Conservation (phyloP, 352 stramenopile genomes). For the Globisporangium parvum region DNA sequence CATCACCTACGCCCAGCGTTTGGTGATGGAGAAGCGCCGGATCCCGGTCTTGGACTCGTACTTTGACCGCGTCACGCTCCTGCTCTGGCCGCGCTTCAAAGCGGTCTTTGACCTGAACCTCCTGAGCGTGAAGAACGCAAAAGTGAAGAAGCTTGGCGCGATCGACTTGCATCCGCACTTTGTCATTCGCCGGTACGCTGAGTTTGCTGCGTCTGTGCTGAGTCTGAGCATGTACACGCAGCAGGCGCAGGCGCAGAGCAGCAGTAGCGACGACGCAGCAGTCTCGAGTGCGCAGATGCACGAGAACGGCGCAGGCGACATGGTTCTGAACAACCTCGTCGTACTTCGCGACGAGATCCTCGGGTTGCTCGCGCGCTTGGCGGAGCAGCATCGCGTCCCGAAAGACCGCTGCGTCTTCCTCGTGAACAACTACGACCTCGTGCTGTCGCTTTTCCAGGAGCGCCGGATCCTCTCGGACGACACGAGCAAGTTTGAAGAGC, state of each 20-base stretch:
- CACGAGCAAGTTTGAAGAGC: slow-evolving; percentile 91
- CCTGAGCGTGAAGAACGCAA: slow-evolving; percentile 84
- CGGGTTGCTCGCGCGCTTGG: slow-evolving; percentile 72
- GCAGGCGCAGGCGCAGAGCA: slow-evolving; percentile 6
- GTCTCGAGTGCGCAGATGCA: slow-evolving; percentile 72
- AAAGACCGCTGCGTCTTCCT: slow-evolving; percentile 97
- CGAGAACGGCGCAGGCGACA: slow-evolving; percentile 84
- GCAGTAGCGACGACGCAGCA: slow-evolving; percentile 20
- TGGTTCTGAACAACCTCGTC: slow-evolving; percentile 92
- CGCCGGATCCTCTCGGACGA: slow-evolving; percentile 92
- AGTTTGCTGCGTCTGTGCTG: slow-evolving; percentile 96
- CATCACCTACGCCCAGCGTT: slow-evolving; percentile 85
- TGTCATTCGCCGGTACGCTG: slow-evolving; percentile 94
- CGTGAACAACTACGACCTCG: slow-evolving; percentile 98
- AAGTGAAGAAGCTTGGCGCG: slow-evolving; percentile 87
- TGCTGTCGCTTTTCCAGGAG: slow-evolving; percentile 95
- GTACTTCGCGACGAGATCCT: slow-evolving; percentile 81
- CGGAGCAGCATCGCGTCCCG: slow-evolving; percentile 87
- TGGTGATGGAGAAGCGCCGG: slow-evolving; percentile 78
- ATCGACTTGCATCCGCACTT: slow-evolving; percentile 97
- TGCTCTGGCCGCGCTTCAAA: slow-evolving; percentile 97
- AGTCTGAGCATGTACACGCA: slow-evolving; percentile 84
- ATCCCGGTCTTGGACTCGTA: slow-evolving; percentile 93
- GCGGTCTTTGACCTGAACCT: slow-evolving; percentile 95
- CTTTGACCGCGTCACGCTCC: slow-evolving; percentile 93